Percentiles rank a stretch among this genome's conserved stretches.
Conservation (phyloP, 139 green algal genomes). For the Asterochloris erici region DNA sequence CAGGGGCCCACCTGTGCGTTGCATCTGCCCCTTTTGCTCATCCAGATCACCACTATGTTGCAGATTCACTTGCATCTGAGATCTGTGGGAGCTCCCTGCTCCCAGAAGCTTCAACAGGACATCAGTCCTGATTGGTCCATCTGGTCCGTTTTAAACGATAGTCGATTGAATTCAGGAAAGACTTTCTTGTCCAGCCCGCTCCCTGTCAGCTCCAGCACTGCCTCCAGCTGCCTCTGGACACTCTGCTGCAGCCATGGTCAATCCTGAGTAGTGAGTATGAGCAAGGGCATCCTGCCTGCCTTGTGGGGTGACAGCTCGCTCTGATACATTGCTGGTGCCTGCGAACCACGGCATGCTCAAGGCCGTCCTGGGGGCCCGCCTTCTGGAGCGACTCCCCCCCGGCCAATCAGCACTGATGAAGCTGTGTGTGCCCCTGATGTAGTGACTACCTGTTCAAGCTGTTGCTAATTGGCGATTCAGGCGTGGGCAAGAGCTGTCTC, state of each 20-base stretch:
- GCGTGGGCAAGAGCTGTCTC: constrained; percentile 96
- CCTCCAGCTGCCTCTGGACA: too few species aligned
- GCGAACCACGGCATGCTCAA: not conserved
- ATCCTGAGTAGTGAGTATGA: constrained; percentile 69
- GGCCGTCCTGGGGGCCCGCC: not conserved
- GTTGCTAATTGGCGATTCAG: constrained; percentile 93
- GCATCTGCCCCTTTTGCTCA: too few species aligned
- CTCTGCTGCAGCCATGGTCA: constrained; percentile 40
- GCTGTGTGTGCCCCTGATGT: constrained; percentile 2
- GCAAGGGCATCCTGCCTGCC: not conserved
- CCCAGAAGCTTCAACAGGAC: too few species aligned
- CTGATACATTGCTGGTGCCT: not conserved
- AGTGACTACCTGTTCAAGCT: constrained; percentile 95
- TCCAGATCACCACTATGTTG: too few species aligned
- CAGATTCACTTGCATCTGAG: too few species aligned
- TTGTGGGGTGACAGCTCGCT: not conserved
- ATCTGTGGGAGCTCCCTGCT: too few species aligned
- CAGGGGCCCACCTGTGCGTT: too few species aligned
- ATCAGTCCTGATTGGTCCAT: too few species aligned
- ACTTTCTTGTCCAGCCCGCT: too few species aligned
- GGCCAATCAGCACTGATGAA: constrained; percentile 1
- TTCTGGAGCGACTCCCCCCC: not conserved
- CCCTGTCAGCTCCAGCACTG: too few species aligned
- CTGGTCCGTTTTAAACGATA: too few species aligned
- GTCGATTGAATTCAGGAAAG: too few species aligned